phyloP scores from a whole-genome alignment of 202 grass and related monocot genomes.

The Eragrostis tef region DNA sequence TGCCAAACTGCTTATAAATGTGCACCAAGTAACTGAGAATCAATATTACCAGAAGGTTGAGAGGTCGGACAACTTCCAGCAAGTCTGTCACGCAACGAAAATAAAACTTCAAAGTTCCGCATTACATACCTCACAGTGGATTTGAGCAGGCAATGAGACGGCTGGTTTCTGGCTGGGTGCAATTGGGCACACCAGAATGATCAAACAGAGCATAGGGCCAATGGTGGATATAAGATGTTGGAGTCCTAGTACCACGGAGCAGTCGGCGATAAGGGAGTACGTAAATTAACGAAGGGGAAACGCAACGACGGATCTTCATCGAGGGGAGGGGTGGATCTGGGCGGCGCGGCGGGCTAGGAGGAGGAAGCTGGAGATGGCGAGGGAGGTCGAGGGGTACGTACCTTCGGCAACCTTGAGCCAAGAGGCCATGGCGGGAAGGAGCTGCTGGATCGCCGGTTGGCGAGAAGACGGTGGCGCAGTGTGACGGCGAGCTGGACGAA shows the following conservation, averaged over 20 bases:
- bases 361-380: background rate
- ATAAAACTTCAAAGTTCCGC: background rate
- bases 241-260: background rate
- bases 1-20: constrained; percentile 4
- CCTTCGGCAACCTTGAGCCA: constrained; percentile 99
- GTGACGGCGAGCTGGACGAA: constrained; percentile 44
- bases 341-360: background rate
- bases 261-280: background rate
- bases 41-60: constrained; percentile 68
- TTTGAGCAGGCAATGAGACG: constrained; percentile 29
- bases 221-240: background rate
- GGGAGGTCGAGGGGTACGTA: constrained; percentile 51
- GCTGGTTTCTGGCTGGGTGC: constrained; percentile 23
- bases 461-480: constrained; percentile 39
- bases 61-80: constrained; percentile 81
- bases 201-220: constrained; percentile 22
- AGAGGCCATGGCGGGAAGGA: constrained; percentile 68
- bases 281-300: background rate
- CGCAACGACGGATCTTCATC: constrained; percentile 25
- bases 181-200: constrained; percentile 19
- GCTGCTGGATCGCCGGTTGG: constrained; percentile 26
- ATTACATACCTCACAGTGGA: constrained; percentile 28
- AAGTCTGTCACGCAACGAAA: constrained; percentile 62
- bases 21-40: constrained; percentile 19
- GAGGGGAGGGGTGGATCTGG: constrained; percentile 43